Evolutionary conservation across 2,329 filamentous ascomycete species (phyloP), one percentile per base, ranked within the genome.

Genomic region (Verticillium zaregamsianum): DNA sequence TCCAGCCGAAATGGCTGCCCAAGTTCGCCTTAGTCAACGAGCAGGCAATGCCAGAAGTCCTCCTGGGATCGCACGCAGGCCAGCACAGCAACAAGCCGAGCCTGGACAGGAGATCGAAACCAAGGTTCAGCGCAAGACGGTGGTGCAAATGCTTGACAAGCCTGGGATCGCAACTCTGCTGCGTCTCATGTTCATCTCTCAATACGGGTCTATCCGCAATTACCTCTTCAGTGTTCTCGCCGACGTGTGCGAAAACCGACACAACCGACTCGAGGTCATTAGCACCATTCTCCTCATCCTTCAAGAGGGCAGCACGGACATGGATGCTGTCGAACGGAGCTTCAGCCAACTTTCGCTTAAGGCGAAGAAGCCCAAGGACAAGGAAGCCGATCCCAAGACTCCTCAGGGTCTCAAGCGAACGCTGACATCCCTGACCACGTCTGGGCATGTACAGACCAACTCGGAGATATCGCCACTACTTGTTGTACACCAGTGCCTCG

Each of bases 71-170:
- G 67, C 63, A 32, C 66, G 59, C n/a, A 61, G 63, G n/a, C 55
- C 61, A 9, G 63, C 59, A 31, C 57, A 58, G 5, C 61, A 58
- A 14, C 57, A 52, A 17, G 67, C 62, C n/a, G 68, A 66, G 11
- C 61, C 69, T 7, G 81, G 80, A 60, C 79, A 80, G 55, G 74
- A 75, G 62, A 71, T 68, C 66, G 76, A 86, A 66, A 84, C 82
- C 72, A 94, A 93, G 77, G 77, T 82, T 40, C 89, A 90, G 69
- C 88, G 91, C 62, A 90, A 91, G 64, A 89, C 92, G 25, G 90
- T 96, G 62, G 91, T 97, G 28, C 95, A 99, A 73, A 97, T 99
- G 90, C 86, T 99, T 33, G 95, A 99, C 75, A 97, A 97, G 77
- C 86, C 93, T 56, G 95, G 96, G 31, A 89, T 99, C 66, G 95